Evolutionary conservation across 2,329 filamentous ascomycete genomes (phyloP).

Genomic region (Ustilaginoidea virens): DNA sequence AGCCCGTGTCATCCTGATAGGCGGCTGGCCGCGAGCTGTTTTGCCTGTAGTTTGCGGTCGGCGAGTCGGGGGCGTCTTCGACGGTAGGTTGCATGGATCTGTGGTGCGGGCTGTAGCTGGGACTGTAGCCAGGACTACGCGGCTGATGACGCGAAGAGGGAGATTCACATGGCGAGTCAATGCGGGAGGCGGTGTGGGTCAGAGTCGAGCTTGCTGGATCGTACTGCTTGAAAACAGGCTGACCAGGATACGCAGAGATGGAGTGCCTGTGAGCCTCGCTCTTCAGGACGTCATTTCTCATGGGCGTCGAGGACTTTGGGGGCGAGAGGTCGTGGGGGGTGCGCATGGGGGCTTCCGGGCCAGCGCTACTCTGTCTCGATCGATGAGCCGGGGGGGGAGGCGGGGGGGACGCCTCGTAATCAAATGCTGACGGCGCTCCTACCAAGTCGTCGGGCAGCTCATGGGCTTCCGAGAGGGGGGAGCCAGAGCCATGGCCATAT

Average conservation of each 20-base stretch:
- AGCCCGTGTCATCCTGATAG: slow-evolving; percentile 21
- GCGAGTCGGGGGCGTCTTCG: slow-evolving; percentile 46
- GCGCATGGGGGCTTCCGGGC: slow-evolving; percentile 26
- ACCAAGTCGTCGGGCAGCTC: slow-evolving; percentile 18
- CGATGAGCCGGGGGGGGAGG: slow-evolving; percentile 37
- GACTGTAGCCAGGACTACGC: slow-evolving; percentile 32
- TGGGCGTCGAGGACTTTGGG: slow-evolving; percentile 32
- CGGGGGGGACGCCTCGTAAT: slow-evolving; percentile 35
- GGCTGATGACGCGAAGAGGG: slow-evolving; percentile 31
- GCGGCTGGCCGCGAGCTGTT: slow-evolving; percentile 10
- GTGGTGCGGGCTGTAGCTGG: slow-evolving; percentile 27
- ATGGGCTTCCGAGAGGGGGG: slow-evolving; percentile 16
- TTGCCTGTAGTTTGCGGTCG: slow-evolving; percentile 14
- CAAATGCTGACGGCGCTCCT: slow-evolving; percentile 20
- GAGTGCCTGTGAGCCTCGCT: slow-evolving; percentile 42
- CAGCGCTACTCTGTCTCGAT: slow-evolving; percentile 27
- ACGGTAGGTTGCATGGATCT: slow-evolving; percentile 45
- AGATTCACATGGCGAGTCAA: slow-evolving; percentile 17
- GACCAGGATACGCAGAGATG: slow-evolving; percentile 33
- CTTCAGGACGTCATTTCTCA: slow-evolving; percentile 43
- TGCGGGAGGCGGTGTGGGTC: slow-evolving; percentile 13
- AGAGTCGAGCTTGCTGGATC: slow-evolving; percentile 29
- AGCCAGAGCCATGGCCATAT: slow-evolving; percentile 14
- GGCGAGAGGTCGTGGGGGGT: slow-evolving; percentile 24
- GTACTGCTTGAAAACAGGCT: slow-evolving; percentile 35